Percentiles rank a stretch among this genome's conserved stretches.
Evolutionary conservation across 2,329 filamentous ascomycete genomes (phyloP).

Genomic region (Colletotrichum magnum): DNA sequence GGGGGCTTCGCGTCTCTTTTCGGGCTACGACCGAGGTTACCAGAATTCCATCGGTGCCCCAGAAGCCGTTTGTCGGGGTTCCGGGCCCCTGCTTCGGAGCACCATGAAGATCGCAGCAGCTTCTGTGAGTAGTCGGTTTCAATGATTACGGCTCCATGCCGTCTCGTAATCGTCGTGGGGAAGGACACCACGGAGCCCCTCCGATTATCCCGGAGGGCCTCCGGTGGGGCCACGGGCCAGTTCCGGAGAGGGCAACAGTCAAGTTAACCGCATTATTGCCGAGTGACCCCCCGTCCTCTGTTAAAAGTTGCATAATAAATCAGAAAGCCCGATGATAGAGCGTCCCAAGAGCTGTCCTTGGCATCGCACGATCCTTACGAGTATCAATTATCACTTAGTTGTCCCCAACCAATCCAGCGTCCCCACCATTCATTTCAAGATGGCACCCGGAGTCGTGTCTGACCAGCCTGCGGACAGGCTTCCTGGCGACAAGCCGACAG

Average conservation of each 20-base stretch:
- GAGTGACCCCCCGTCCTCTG: too few relatives aligned
- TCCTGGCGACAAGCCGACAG: slow-evolving; percentile 50
- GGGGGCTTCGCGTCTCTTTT: not conserved
- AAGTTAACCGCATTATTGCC: too few relatives aligned
- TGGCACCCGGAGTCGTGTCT: slow-evolving; percentile 15
- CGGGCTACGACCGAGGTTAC: slow-evolving; percentile 14
- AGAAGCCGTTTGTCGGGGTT: not conserved
- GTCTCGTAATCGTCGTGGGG: too few relatives aligned
- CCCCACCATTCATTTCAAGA: not conserved
- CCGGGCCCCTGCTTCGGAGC: not conserved
- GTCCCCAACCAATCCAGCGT: not conserved
- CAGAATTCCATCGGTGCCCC: not conserved
- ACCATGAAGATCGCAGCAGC: too few relatives aligned
- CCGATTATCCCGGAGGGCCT: not conserved
- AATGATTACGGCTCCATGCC: too few relatives aligned
- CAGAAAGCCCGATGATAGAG: too few relatives aligned
- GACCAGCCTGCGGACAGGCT: not conserved
- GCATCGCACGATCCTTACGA: too few relatives aligned
- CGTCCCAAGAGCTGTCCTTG: too few relatives aligned
- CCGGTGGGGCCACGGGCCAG: too few relatives aligned
- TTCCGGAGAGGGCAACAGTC: too few relatives aligned
- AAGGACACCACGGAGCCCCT: not conserved
- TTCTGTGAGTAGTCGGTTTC: not conserved
- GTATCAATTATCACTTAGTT: not conserved
- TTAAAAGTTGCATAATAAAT: too few relatives aligned